These are phyloP conservation scores for Ceratocystis eucalypticola DNA, from an alignment of 2,329 filamentous ascomycete species.

Conservation along the genomic window DNA sequence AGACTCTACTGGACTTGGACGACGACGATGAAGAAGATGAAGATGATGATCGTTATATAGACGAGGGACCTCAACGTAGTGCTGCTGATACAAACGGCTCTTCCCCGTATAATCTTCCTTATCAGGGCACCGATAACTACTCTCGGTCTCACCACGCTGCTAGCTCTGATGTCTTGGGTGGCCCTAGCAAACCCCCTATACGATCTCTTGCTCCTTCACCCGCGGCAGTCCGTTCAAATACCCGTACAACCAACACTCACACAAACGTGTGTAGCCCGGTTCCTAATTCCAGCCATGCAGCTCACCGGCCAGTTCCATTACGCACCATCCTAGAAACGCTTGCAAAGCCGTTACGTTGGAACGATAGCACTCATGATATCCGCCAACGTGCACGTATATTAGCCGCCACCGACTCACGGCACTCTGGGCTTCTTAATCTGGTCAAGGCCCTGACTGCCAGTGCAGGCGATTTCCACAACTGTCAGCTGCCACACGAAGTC, in stretches of 20 bases:
- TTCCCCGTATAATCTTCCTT: conserved; percentile 7
- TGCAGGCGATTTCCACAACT: conserved; percentile 12
- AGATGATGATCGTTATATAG: neutral
- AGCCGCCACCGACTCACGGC: neutral
- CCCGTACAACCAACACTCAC: conserved; percentile 5
- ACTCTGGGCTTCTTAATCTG: conserved; percentile 4
- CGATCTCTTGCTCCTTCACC: conserved; percentile 2
- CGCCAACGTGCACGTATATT: conserved; percentile 7
- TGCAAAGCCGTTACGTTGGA: conserved; percentile 12
- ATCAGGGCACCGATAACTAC: conserved; percentile 4
- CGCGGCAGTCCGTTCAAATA: conserved; percentile 1
- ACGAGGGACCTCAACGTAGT: conserved; percentile 2
- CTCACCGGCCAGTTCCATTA: conserved; percentile 13
- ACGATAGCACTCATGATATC: conserved; percentile 5
- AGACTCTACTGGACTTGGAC: conserved; percentile 11
- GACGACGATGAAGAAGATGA: conserved; percentile 13
- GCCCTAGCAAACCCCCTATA: neutral
- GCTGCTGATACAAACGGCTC: conserved; percentile 4
- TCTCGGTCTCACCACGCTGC: conserved; percentile 11
- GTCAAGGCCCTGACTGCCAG: conserved; percentile 8
- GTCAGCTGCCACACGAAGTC: conserved; percentile 13
- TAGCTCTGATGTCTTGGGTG: conserved; percentile 11
- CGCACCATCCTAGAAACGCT: conserved; percentile 15
- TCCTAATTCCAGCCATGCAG: neutral
- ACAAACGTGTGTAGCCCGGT: conserved; percentile 8